phyloP scores from a whole-genome alignment of 495 filamentous ascomycete species.

The Trichocladium antarcticum region DNA sequence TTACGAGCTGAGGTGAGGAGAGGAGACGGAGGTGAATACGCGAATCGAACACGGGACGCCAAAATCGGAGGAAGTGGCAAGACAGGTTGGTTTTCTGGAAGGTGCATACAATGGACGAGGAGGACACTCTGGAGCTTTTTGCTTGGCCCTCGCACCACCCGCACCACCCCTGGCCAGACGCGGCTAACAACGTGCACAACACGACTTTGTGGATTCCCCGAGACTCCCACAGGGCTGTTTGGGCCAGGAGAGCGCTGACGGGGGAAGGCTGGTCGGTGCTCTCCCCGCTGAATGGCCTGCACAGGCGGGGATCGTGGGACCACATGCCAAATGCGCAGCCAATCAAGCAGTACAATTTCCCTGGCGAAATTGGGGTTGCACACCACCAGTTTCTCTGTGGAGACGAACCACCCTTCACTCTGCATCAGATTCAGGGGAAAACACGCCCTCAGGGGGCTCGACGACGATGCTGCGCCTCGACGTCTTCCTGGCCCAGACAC shows the following conservation, averaged over 20 bases:
- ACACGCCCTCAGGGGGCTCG: too few relatives aligned
- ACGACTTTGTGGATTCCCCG: not conserved
- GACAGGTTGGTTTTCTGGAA: not conserved
- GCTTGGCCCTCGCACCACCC: not conserved
- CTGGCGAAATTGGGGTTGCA: conserved; percentile 22
- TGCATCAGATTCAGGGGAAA: too few relatives aligned
- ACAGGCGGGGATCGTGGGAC: not conserved
- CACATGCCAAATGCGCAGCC: conserved; percentile 10
- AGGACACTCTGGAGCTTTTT: conserved; percentile 15
- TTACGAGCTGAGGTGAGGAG: not conserved
- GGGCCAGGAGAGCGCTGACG: not conserved
- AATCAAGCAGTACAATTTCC: conserved; percentile 17
- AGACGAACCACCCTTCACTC: too few relatives aligned
- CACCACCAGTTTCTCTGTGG: not conserved
- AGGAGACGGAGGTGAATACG: not conserved
- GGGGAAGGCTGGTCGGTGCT: not conserved
- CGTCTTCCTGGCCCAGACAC: too few relatives aligned
- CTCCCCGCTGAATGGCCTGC: conserved; percentile 1
- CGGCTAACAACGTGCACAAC: not conserved
- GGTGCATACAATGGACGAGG: not conserved
- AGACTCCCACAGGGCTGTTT: not conserved
- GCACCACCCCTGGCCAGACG: not conserved
- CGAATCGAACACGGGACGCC: conserved; percentile 2
- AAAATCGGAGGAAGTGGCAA: conserved; percentile 2
- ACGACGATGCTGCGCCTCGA: too few relatives aligned